Conservation (phyloP, 208 protist species). For the Leishmania aethiopica region DNA sequence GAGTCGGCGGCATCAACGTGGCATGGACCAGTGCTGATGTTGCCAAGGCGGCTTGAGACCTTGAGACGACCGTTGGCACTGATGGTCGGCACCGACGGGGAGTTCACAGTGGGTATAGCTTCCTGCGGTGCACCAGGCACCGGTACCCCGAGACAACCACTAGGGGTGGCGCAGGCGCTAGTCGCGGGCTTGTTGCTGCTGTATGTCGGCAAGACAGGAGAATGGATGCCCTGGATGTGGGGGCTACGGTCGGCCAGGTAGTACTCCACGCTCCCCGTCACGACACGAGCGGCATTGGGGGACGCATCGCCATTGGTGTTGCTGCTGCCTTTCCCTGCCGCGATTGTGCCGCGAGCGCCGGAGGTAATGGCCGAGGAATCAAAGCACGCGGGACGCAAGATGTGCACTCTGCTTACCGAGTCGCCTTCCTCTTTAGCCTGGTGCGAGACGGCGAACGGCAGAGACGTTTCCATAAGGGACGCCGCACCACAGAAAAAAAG, state of each 20-base stretch:
- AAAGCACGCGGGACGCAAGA: constrained; percentile 17
- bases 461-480: constrained; percentile 12
- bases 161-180: neutral
- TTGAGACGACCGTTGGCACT: neutral
- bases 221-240: neutral
- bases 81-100: neutral
- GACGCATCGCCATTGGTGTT: neutral
- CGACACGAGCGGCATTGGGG: neutral
- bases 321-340: neutral
- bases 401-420: neutral
- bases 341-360: neutral
- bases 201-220: neutral
- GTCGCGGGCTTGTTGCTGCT: constrained; percentile 1
- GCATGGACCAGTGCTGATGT: neutral
- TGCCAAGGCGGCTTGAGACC: neutral
- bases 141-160: neutral
- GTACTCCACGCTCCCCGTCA: too few species aligned
- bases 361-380: neutral
- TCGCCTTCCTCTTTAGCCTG: neutral
- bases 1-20: neutral
- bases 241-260: neutral
- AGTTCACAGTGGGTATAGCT: neutral
- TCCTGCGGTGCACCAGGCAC: neutral
- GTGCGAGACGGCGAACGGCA: constrained; percentile 13
- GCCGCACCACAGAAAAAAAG: neutral